These are phyloP conservation scores for Phaeoacremonium minimum DNA, from an alignment of 2,329 filamentous ascomycete genomes.

Conservation along the genomic window DNA sequence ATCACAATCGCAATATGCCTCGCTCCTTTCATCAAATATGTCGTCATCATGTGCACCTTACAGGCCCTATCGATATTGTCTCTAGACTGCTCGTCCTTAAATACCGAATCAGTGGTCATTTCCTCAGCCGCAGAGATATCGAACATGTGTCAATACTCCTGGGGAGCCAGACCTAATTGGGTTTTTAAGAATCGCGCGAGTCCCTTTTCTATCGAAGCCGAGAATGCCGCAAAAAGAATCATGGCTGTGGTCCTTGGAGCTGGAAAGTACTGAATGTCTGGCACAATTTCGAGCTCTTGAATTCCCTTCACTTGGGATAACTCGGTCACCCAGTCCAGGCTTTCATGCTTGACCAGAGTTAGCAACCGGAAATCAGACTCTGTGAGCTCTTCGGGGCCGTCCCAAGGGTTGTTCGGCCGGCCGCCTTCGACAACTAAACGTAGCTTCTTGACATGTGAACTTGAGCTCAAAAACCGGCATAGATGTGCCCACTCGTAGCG, in stretches of 20 bases:
- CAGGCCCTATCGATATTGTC: too few relatives aligned
- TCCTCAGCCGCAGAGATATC: too few relatives aligned
- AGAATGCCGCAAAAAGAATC: conserved; percentile 56
- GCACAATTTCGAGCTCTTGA: conserved; percentile 43
- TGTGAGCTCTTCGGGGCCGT: conserved; percentile 38
- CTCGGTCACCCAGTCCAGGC: conserved; percentile 54
- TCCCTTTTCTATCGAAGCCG: conserved; percentile 48
- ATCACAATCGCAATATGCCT: too few relatives aligned
- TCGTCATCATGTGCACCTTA: too few relatives aligned
- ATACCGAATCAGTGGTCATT: too few relatives aligned
- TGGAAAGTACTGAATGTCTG: conserved; percentile 50
- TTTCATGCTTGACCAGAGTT: conserved; percentile 38
- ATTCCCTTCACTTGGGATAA: conserved; percentile 45
- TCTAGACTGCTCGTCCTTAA: too few relatives aligned
- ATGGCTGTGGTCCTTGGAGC: conserved; percentile 47
- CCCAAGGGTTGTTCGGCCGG: conserved; percentile 41
- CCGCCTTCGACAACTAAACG: conserved; percentile 52
- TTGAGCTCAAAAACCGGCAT: conserved; percentile 39
- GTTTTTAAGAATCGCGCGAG: conserved; percentile 4
- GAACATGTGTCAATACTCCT: too few relatives aligned
- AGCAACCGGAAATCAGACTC: conserved; percentile 42
- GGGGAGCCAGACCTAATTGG: too few relatives aligned
- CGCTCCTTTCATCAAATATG: too few relatives aligned
- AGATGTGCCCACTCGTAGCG: conserved; percentile 50
- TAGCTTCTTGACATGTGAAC: conserved; percentile 34